A percentile compares a stretch with the other conserved stretches of the same genome.
phyloP scores from a whole-genome alignment of 2,329 filamentous ascomycete species.

The Aspergillus sp. region DNA sequence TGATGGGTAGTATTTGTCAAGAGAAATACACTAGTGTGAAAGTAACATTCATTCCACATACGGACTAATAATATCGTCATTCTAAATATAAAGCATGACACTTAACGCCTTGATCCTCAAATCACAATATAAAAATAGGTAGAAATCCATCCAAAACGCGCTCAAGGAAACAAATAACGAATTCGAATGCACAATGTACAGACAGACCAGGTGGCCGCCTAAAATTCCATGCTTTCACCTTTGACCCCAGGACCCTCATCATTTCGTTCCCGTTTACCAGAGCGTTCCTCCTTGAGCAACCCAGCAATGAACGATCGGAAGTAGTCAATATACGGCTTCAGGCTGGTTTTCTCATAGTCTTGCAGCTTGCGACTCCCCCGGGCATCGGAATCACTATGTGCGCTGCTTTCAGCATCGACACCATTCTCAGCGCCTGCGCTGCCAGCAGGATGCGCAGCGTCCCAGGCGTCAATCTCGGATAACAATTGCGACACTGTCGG shows the following conservation, averaged over 20 bases:
- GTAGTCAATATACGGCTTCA: conserved; percentile 86
- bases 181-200: background rate
- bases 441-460: conserved; percentile 29
- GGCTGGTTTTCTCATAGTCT: conserved; percentile 95
- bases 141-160: too few species aligned
- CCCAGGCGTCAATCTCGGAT: conserved; percentile 78
- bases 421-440: conserved; percentile 34
- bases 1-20: too few species aligned
- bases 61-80: too few species aligned
- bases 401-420: conserved; percentile 33
- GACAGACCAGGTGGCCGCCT: conserved; percentile 12
- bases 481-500: conserved; percentile 79
- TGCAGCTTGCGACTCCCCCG: conserved; percentile 45
- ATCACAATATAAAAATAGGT: too few species aligned
- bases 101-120: too few species aligned
- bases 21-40: too few species aligned
- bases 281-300: conserved; percentile 66
- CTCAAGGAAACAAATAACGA: background rate
- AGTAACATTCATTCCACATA: too few species aligned
- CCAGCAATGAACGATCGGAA: conserved; percentile 74
- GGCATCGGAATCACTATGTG: conserved; percentile 23
- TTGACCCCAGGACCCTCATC: conserved; percentile 37
- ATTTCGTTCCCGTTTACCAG: conserved; percentile 44
- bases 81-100: too few species aligned
- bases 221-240: conserved; percentile 58